Evolutionary conservation across 108 stramenopile genomes (phyloP).

Genomic region (Cyclotella cryptica): DNA sequence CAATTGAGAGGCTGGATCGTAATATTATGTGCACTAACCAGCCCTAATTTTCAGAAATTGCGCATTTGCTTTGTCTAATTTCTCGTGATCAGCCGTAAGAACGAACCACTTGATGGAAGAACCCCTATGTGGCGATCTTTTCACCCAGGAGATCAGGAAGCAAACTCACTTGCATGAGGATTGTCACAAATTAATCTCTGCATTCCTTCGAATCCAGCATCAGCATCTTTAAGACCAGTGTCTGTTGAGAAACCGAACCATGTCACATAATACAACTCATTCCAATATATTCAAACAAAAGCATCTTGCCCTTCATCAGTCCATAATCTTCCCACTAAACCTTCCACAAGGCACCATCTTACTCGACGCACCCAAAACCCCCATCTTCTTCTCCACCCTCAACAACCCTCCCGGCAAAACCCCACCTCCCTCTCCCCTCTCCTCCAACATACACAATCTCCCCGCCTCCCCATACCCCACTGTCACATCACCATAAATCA

Average conservation of each 20-base stretch:
- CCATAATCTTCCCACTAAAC: constrained; percentile 53
- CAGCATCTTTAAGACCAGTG: too few species aligned
- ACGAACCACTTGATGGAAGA: too few species aligned
- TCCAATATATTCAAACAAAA: background rate
- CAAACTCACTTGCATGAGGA: too few species aligned
- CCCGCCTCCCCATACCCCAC: constrained; percentile 60
- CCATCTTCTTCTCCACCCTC: constrained; percentile 73
- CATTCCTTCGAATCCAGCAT: too few species aligned
- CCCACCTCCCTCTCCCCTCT: constrained; percentile 44
- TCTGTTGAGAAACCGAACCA: background rate
- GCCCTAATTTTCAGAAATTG: too few species aligned
- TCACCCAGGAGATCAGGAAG: too few species aligned
- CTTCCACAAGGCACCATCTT: constrained; percentile 78
- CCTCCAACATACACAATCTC: constrained; percentile 57
- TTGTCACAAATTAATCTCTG: too few species aligned
- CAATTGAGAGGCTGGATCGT: too few species aligned
- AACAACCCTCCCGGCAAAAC: constrained; percentile 64
- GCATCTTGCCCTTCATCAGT: background rate
- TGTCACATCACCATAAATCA: constrained; percentile 71
- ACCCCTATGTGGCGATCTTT: too few species aligned
- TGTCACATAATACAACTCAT: background rate
- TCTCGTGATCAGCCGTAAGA: too few species aligned
- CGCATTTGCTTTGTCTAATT: too few species aligned
- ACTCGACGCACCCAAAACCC: constrained; percentile 69
- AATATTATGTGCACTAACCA: too few species aligned